phyloP scores from a whole-genome alignment of 148 eudicot genomes.

The Chenopodium album region DNA sequence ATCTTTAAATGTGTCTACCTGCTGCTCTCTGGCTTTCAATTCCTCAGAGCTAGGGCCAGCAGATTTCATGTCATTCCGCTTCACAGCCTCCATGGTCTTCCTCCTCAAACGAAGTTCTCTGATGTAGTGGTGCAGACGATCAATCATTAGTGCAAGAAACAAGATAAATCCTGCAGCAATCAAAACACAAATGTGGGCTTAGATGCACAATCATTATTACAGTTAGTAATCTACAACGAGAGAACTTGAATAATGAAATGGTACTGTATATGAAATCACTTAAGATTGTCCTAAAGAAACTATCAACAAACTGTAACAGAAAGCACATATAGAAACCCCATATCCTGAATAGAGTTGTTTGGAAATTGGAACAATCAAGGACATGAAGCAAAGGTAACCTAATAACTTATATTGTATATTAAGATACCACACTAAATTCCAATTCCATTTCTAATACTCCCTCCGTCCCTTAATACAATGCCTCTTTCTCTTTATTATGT shows the following conservation, averaged over 20 bases:
- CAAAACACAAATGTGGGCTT: background rate
- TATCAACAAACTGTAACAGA: background rate
- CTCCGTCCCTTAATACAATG: too few species aligned
- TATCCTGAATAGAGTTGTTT: background rate
- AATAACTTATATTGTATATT: background rate
- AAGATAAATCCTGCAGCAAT: constrained; percentile 56
- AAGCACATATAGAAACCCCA: background rate
- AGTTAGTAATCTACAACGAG: background rate
- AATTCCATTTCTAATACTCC: too few species aligned
- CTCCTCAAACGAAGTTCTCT: constrained; percentile 65
- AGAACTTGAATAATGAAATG: background rate
- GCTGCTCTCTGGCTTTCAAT: constrained; percentile 53
- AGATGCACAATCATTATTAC: background rate
- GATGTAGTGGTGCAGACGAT: constrained; percentile 65
- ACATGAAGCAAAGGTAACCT: background rate
- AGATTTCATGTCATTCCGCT: constrained; percentile 37
- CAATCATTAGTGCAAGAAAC: constrained; percentile 63
- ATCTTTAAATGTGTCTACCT: constrained; percentile 39
- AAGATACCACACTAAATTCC: background rate
- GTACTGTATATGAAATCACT: background rate
- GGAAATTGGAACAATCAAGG: background rate
- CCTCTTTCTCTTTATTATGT: too few species aligned
- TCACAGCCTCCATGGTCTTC: constrained; percentile 48
- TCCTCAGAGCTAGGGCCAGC: constrained; percentile 48
- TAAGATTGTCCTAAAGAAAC: background rate